Conservation (phyloP, 2,329 filamentous ascomycete species). For the Penicillium italicum region DNA sequence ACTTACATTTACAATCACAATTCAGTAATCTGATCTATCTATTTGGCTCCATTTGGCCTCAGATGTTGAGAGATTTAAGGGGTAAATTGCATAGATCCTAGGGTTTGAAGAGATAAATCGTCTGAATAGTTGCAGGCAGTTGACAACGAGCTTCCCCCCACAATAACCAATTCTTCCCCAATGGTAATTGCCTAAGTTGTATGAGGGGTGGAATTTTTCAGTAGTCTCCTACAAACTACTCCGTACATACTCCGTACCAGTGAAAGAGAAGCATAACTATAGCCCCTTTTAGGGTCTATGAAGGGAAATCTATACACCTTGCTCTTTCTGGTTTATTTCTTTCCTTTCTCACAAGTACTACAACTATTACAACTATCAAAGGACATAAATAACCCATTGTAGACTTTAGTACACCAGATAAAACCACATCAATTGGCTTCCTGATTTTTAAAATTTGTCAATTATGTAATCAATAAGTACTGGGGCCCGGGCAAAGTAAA, state of each 20-base stretch:
- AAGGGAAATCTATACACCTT: neutral
- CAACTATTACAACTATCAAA: neutral
- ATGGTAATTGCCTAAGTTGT: no score
- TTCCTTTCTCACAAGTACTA: no score
- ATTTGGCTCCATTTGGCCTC: no score
- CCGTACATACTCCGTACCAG: no score
- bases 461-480: constrained; percentile 8
- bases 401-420: neutral
- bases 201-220: no score
- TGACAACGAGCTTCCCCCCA: constrained; percentile 3
- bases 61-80: neutral
- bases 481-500: constrained; percentile 11
- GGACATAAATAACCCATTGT: neutral
- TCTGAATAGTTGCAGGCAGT: no score
- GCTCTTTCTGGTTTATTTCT: neutral
- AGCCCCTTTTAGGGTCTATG: neutral
- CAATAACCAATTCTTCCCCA: neutral
- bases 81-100: neutral
- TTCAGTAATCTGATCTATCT: neutral
- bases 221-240: no score
- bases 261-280: neutral
- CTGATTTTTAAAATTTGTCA: neutral
- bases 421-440: no score
- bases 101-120: no score
- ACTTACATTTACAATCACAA: neutral